Evolutionary conservation across 2,329 filamentous ascomycete genomes (phyloP).

Genomic region (Hirsutella rhossiliensis): DNA sequence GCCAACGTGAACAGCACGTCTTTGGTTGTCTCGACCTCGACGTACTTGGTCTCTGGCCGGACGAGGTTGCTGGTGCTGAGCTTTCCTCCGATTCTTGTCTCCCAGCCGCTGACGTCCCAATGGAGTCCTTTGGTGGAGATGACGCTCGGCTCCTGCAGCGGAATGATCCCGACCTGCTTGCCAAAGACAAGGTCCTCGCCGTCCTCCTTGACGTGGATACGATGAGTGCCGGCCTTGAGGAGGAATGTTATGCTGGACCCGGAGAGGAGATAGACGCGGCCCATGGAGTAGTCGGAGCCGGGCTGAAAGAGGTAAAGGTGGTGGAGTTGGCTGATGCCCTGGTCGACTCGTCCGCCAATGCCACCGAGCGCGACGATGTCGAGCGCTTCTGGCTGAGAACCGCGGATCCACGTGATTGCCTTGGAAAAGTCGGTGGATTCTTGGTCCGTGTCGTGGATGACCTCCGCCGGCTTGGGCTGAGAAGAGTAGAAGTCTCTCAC

Average conservation of each 20-base stretch:
- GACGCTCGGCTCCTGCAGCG: conserved; percentile 63
- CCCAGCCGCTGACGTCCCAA: conserved; percentile 83
- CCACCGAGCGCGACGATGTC: conserved; percentile 77
- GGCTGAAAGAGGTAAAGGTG: conserved; percentile 60
- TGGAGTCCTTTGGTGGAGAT: conserved; percentile 73
- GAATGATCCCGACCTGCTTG: conserved; percentile 76
- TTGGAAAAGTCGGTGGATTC: conserved; percentile 89
- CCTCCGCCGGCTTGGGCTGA: conserved; percentile 33
- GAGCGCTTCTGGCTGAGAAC: conserved; percentile 18
- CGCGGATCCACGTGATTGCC: conserved; percentile 50
- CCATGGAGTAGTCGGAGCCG: conserved; percentile 33
- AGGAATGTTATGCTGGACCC: conserved; percentile 74
- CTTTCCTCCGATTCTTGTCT: conserved; percentile 60
- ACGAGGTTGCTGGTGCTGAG: conserved; percentile 77
- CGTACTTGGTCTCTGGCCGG: conserved; percentile 40
- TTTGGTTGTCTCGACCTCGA: conserved; percentile 50
- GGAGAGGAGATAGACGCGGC: conserved; percentile 66
- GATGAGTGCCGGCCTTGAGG: conserved; percentile 56
- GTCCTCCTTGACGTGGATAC: conserved; percentile 49
- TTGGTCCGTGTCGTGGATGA: conserved; percentile 68
- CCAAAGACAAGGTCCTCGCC: conserved; percentile 46
- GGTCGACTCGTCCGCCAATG: conserved; percentile 82
- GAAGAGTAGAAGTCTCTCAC: conserved; percentile 55
- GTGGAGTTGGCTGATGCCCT: conserved; percentile 80
- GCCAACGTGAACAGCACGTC: conserved; percentile 68